Evolutionary conservation across 129 eudicot species (phyloP), one percentile per base, ranked within the genome.

Genomic region (Rutidosis leptorrhynchoides): DNA sequence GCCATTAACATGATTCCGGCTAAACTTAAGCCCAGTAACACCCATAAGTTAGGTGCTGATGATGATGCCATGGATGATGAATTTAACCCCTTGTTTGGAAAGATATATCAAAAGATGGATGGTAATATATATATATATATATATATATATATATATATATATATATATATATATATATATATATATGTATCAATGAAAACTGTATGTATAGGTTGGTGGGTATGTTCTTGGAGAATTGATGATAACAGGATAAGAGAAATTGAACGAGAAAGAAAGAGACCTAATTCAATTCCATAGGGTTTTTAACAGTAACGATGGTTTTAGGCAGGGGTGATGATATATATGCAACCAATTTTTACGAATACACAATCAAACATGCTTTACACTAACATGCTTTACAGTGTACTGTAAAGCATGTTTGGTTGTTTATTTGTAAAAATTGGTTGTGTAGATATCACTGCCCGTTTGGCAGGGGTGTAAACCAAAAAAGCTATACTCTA

Each of bases 1-100:
- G 92, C 73, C 92, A 93, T 82, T 16, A 93, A 29, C 28, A 82
- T 40, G 22, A 93, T 75, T 32, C 99, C 99, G 21, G 99, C 99
- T 66, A 93, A 66, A 12, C 99, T 90, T 52, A 93, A 75, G 2
- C 99, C 99, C 54, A 93, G 52, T 35, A 93, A 69, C n/a, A 89
- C 99, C 96, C 89, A 93, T 9, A 93, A 52, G 70, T 93, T 89
- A 24, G 79, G 68, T 15, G 88, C 70, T n/a, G 88, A 40, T 5
- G 90, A 62, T 60, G 90, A 75, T 45, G 81, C 88, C 98, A 91
- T 90, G 5, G 72, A 12, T 7, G 73, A 54, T 65, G n/a, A 14
- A 78, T 35, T 14, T 45, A 29, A 66, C 48, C 61, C 46, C 46
- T 19, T 5, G n/a, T n/a, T n/a, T n/a, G 9, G 3, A 49, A 33